Conservation (phyloP, 1,284 basidiomycete genomes). For the Coniferiporia weirii region DNA sequence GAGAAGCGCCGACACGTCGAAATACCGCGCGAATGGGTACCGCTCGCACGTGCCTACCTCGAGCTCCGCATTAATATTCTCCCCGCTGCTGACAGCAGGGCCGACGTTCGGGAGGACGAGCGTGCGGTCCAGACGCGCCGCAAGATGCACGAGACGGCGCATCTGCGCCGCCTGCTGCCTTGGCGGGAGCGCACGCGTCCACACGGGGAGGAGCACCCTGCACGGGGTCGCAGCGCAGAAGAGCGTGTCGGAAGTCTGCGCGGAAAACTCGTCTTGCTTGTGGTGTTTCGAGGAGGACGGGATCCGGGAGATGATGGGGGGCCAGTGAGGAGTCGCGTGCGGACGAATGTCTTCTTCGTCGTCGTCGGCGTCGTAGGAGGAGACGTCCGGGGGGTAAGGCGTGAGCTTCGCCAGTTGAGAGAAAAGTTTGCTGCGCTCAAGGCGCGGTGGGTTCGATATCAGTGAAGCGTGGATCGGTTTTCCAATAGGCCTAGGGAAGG, state of each 20-base stretch:
- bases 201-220: conserved; percentile 37
- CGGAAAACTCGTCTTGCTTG: background rate
- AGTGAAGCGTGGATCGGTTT: background rate
- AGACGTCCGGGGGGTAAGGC: background rate
- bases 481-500: background rate
- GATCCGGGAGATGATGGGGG: conserved; percentile 30
- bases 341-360: background rate
- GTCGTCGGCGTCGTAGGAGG: background rate
- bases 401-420: background rate
- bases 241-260: conserved; percentile 22
- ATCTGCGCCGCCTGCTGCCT: conserved; percentile 47
- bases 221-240: conserved; percentile 26
- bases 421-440: background rate
- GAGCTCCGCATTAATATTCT: background rate
- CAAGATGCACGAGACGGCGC: conserved; percentile 40
- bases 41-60: conserved; percentile 39
- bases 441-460: conserved; percentile 1
- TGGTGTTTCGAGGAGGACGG: conserved; percentile 17
- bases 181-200: conserved; percentile 27
- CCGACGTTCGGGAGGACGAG: conserved; percentile 46
- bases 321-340: conserved; percentile 21
- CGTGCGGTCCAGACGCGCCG: conserved; percentile 38
- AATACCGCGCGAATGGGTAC: conserved; percentile 42
- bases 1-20: conserved; percentile 32
- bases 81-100: conserved; percentile 34